Evolutionary conservation across 495 filamentous ascomycete species (phyloP), one percentile per base, ranked within the genome.

Genomic region (Penicillium alfredii): DNA sequence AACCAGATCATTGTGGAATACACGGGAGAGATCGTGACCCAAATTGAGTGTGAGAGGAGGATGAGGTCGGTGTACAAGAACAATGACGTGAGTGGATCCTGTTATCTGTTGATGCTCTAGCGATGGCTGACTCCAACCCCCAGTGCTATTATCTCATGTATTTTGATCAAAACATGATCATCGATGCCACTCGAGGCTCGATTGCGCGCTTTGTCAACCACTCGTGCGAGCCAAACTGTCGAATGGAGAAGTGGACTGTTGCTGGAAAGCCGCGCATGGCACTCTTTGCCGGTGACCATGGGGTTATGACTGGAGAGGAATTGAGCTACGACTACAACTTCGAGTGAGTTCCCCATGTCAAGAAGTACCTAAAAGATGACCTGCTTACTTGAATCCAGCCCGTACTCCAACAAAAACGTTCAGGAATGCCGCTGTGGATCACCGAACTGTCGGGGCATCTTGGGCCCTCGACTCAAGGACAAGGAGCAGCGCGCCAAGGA

Each of bases 291-390:
- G 89, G 90, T 7, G 86, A 94, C 42, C 66, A 71, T 7, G 87
- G 84, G 2, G 85, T 98, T 55, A 84, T 82, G 73, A 94, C 88
- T 15, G 92, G 92, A 23, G 87, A 96, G 32, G 92, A 98, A 56
- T 66, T 98, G 42, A 97, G 88, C n/a, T 98, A 98, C 60, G 92
- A 98, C 70, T 98, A 98, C 73, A 98, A 98, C 59, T 98, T 98
- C 56, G 84, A 95, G 73, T 77, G 47, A 56, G 72, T 61, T 8
- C 25, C 12, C 8, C 23, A 9, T 10, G 11, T 35, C n/a, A n/a
- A n/a, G 4, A 4, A 13, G 13, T n/a, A 2, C 17, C 8, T 18
- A 8, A 10, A 5, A 11, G 4, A 2, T 13, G 10, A 3, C 20
- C 29, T 34, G 26, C 40, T 61, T 29, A 62, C 19, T 22, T 17